Base-by-base conservation (phyloP, 2,329 filamentous ascomycete genomes). In the Ophiostoma sp. region DNA sequence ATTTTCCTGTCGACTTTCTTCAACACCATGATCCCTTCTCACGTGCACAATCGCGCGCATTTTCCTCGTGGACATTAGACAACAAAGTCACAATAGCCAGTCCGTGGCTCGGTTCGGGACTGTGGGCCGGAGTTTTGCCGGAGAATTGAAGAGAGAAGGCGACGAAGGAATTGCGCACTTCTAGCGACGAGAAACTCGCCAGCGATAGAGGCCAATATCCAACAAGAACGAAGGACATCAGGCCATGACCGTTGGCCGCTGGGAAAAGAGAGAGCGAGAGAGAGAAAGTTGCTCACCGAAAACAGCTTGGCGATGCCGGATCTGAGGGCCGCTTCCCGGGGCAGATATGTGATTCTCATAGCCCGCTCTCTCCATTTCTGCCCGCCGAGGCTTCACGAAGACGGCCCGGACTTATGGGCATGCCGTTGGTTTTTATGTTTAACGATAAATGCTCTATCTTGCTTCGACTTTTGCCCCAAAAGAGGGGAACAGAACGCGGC, bases 241-340 rank as follows among this genome's bases (percentile, higher is more conserved):
- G 36, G n/a, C n/a, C 61, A n/a, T 15, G 42, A 42, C 64, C 7
- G 39, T n/a, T 36, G 42, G 28, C 45, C 19, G 28, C 15, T 36
- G 17, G 45, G 45, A 22, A 22, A 69, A 52, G 15, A 19, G 8
- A 42, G n/a, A n/a, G n/a, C 11, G 25, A 33, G 11, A 55, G n/a
- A n/a, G n/a, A n/a, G n/a, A 39, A 9, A 52, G 9, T 3, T 28
- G 33, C 15, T 12, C 45, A 7, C 11, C 22, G 8, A 42, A 39
- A 39, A 12, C 57, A 52, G 69, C 25, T 52, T 70, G 69, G 36
- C 69, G 50, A 45, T 2, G 19, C 69, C 77, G 77, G 77, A 78
- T 77, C 74, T 66, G 70, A 78, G 77, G 77, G 66, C 77, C 77
- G 77, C 45, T 61, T 76, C 75, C 76, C 77, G 76, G 31, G 28